Percentiles rank a stretch among this genome's conserved stretches.
These are phyloP conservation scores for Rehmannia glutinosa DNA, from an alignment of 257 asterid species.

Conservation along the genomic window DNA sequence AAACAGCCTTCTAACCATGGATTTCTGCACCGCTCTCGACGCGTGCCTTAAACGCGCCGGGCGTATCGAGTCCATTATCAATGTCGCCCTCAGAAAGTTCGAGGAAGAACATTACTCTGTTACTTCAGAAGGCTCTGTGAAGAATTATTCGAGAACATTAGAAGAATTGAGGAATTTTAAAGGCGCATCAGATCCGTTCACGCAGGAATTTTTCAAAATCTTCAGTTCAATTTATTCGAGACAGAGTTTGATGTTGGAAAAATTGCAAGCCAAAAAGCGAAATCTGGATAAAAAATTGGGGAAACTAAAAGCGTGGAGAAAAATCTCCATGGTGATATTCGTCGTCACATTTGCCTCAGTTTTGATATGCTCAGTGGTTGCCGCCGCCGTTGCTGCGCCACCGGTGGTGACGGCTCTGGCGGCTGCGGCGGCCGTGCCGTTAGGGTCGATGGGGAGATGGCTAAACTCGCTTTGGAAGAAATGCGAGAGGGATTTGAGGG, in stretches of 20 bases:
- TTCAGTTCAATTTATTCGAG: constrained; percentile 45
- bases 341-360: constrained; percentile 55
- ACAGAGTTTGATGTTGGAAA: constrained; percentile 47
- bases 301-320: constrained; percentile 51
- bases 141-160: constrained; percentile 39
- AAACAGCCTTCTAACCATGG: constrained; percentile 58
- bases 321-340: constrained; percentile 54
- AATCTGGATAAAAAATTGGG: constrained; percentile 51
- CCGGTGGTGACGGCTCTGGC: constrained; percentile 64
- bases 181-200: constrained; percentile 55
- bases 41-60: constrained; percentile 57
- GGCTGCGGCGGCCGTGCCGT: constrained; percentile 65
- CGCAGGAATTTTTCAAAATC: constrained; percentile 44
- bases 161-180: constrained; percentile 47
- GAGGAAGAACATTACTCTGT: constrained; percentile 32
- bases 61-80: constrained; percentile 51
- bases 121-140: background rate
- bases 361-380: constrained; percentile 68
- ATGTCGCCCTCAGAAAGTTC: constrained; percentile 46
- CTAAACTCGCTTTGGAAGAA: constrained; percentile 53
- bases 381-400: constrained; percentile 68
- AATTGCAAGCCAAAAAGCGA: constrained; percentile 38
- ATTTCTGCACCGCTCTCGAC: constrained; percentile 69
- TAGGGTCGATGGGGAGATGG: constrained; percentile 76
- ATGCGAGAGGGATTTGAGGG: constrained; percentile 50